Evolutionary conservation across 345 rosid genomes (phyloP).

Genomic region (Sisymbrium altissimum): DNA sequence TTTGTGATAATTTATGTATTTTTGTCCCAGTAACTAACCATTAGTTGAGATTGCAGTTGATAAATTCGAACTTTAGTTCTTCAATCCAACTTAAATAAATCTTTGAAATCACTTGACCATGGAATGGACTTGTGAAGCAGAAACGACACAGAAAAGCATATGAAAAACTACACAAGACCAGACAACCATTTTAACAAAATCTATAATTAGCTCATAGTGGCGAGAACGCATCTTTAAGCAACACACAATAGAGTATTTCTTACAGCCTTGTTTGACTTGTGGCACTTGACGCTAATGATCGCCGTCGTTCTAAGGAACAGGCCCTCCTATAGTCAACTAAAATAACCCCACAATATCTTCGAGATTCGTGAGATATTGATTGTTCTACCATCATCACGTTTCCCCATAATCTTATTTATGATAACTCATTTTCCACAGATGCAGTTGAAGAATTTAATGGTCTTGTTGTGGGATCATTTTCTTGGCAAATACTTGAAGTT

Average conservation of each 20-base stretch:
- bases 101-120: too few species aligned
- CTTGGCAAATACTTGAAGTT: not conserved
- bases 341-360: too few species aligned
- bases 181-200: too few species aligned
- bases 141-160: not conserved
- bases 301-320: not conserved
- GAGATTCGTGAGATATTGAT: not conserved
- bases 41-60: too few species aligned
- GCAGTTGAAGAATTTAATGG: not conserved
- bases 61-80: too few species aligned
- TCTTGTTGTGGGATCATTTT: not conserved
- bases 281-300: not conserved
- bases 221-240: not conserved
- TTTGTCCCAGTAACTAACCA: too few species aligned
- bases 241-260: not conserved
- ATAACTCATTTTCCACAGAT: not conserved
- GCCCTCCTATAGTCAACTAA: not conserved
- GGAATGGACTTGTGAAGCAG: not conserved
- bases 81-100: too few species aligned
- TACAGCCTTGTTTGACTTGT: not conserved
- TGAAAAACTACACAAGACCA: too few species aligned
- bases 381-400: not conserved
- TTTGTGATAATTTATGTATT: too few species aligned
- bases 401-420: not conserved
- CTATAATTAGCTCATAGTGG: not conserved